These are phyloP conservation scores for Karstenula rhodostoma DNA, from an alignment of 2,329 filamentous ascomycete species.

Conservation along the genomic window DNA sequence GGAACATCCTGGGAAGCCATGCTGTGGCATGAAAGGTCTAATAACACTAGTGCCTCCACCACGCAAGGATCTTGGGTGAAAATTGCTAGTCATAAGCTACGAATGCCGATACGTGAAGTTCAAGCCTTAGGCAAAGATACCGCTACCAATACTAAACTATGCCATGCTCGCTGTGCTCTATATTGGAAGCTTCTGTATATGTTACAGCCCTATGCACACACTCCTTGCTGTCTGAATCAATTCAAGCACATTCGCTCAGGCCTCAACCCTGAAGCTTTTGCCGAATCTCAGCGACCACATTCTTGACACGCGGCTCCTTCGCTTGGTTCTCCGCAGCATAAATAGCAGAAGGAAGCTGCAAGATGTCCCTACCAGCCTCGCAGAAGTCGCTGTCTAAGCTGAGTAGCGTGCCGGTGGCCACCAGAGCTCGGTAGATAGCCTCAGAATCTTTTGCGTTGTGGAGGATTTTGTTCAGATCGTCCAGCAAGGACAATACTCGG, in stretches of 20 bases:
- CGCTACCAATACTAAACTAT: conserved; percentile 1
- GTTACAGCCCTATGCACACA: conserved; percentile 13
- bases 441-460: conserved; percentile 77
- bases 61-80: too few species aligned
- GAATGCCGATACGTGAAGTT: neutral
- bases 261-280: conserved; percentile 51
- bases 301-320: conserved; percentile 68
- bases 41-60: neutral
- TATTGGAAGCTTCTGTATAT: conserved; percentile 7
- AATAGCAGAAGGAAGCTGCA: conserved; percentile 60
- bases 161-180: conserved; percentile 6
- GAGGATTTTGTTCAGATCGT: conserved; percentile 70
- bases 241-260: neutral
- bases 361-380: conserved; percentile 65
- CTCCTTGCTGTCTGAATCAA: neutral
- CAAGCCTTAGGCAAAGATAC: neutral
- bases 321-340: conserved; percentile 59
- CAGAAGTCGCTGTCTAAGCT: conserved; percentile 67
- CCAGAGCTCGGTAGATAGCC: conserved; percentile 81
- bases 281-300: conserved; percentile 67
- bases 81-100: neutral
- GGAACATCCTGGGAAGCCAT: neutral
- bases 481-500: conserved; percentile 63
- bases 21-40: neutral
- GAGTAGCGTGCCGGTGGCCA: conserved; percentile 82